These are phyloP conservation scores for Carallia brachiata DNA, from an alignment of 345 rosid genomes.

Conservation along the genomic window DNA sequence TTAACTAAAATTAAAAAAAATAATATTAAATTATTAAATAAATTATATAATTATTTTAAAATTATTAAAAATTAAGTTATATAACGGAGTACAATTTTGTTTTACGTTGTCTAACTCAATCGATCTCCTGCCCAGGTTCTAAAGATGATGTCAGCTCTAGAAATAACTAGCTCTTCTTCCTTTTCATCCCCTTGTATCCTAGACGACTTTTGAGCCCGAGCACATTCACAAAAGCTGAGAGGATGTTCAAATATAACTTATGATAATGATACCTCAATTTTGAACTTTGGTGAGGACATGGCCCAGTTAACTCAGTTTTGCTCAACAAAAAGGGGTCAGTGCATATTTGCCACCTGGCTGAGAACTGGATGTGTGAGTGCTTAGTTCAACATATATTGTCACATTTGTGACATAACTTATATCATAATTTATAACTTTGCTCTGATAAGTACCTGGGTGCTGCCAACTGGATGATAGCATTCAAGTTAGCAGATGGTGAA, in stretches of 20 bases:
- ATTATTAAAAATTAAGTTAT: too few relatives aligned
- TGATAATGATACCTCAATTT: background rate
- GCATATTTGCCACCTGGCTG: background rate
- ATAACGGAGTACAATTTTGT: background rate
- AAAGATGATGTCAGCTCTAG: conserved; percentile 8
- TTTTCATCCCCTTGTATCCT: conserved; percentile 1
- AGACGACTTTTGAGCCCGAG: background rate
- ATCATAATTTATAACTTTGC: background rate
- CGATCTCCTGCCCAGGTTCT: background rate
- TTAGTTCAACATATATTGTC: background rate
- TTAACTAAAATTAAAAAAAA: too few relatives aligned
- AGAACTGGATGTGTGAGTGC: background rate
- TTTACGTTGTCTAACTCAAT: conserved; percentile 11
- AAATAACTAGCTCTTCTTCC: conserved; percentile 4
- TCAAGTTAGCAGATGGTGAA: too few relatives aligned
- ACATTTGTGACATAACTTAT: background rate
- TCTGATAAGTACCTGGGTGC: background rate
- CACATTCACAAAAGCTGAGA: background rate
- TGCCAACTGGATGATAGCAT: conserved; percentile 18
- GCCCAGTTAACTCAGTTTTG: conserved; percentile 6
- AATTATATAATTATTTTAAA: too few relatives aligned
- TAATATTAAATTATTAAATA: too few relatives aligned
- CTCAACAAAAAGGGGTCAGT: background rate
- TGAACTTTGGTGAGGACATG: conserved; percentile 1
- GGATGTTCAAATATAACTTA: background rate